phyloP scores from a whole-genome alignment of 495 filamentous ascomycete genomes.

The Astrothelium macrocarpum region DNA sequence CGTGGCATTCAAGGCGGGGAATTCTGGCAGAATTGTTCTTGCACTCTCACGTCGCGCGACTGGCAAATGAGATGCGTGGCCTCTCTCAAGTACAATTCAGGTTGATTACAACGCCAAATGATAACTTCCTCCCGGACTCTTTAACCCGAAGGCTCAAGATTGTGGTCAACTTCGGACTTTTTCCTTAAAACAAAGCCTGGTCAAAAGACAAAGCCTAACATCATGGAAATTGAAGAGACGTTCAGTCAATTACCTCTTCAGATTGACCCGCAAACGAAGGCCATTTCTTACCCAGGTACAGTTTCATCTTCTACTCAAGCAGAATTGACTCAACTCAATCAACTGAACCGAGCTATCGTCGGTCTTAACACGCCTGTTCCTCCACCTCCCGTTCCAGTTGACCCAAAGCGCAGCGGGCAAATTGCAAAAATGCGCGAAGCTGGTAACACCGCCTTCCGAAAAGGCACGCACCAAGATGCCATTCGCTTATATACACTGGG shows the following conservation, averaged over 20 bases:
- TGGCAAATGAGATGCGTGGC: background rate
- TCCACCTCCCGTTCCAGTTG: slow-evolving; percentile 60
- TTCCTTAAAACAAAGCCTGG: too few relatives aligned
- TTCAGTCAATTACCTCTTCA: slow-evolving; percentile 74
- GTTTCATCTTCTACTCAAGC: slow-evolving; percentile 21
- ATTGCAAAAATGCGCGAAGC: slow-evolving; percentile 83
- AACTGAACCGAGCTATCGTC: slow-evolving; percentile 30
- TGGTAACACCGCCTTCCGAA: slow-evolving; percentile 74
- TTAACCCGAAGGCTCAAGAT: too few relatives aligned
- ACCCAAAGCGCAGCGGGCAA: slow-evolving; percentile 75
- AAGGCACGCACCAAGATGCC: slow-evolving; percentile 62
- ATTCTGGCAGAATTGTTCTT: background rate
- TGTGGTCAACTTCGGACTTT: too few relatives aligned
- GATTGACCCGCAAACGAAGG: slow-evolving; percentile 69
- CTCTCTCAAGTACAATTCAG: background rate
- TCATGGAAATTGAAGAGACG: slow-evolving; percentile 41
- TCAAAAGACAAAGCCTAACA: background rate
- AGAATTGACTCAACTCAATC: slow-evolving; percentile 31
- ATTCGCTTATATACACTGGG: slow-evolving; percentile 71
- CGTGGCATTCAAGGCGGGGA: background rate
- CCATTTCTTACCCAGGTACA: slow-evolving; percentile 29
- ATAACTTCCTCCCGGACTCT: too few relatives aligned
- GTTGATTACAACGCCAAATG: background rate
- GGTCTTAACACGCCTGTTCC: slow-evolving; percentile 26
- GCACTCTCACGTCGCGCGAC: background rate